Evolutionary conservation across 306 rosid genomes (phyloP).

Genomic region (Vigna mungo): DNA sequence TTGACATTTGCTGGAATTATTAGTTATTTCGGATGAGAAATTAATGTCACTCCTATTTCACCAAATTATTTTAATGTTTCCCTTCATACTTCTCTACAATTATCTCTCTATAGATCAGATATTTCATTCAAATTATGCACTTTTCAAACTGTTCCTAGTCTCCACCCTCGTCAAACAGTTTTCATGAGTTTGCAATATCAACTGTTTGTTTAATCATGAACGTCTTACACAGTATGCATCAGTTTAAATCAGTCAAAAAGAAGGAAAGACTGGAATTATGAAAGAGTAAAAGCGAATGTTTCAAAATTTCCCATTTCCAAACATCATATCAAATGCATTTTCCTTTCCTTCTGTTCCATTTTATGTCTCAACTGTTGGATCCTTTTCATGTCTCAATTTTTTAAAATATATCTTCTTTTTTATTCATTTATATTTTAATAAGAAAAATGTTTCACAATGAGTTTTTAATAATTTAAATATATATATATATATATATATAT

Average conservation of each 20-base stretch:
- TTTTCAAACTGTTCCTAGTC: background rate
- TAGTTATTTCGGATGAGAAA: background rate
- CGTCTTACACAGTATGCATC: background rate
- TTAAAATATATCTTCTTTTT: too few relatives aligned
- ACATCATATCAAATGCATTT: background rate
- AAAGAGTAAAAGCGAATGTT: background rate
- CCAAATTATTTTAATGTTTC: background rate
- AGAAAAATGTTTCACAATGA: too few relatives aligned
- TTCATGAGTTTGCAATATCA: background rate
- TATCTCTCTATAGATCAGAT: background rate
- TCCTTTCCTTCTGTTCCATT: too few relatives aligned
- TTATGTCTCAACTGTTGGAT: too few relatives aligned
- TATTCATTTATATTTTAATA: too few relatives aligned
- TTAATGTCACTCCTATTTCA: constrained; percentile 23
- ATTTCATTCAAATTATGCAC: background rate
- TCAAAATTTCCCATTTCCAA: background rate
- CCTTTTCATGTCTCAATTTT: too few relatives aligned
- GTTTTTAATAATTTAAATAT: too few relatives aligned
- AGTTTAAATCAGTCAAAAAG: background rate
- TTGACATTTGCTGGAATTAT: constrained; percentile 34
- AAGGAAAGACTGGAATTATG: background rate
- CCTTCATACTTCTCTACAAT: background rate
- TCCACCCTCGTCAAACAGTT: background rate
- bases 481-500: too few relatives aligned
- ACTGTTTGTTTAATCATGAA: too few relatives aligned